A percentile compares a stretch with the other conserved stretches of the same genome.
phyloP scores from a whole-genome alignment of 2,329 filamentous ascomycete genomes.

The Fusarium brachygibbosum region DNA sequence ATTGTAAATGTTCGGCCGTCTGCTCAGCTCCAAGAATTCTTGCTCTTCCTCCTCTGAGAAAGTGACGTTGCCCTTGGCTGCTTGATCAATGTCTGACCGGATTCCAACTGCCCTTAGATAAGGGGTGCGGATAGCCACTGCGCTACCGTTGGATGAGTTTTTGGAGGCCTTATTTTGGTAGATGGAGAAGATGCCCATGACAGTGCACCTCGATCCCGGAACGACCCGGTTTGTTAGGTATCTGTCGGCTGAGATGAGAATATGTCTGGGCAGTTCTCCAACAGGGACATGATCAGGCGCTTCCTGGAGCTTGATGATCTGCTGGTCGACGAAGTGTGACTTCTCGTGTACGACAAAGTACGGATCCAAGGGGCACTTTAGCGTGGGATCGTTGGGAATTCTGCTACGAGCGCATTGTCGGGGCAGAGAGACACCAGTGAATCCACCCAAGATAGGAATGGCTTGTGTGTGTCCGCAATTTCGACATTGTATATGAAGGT shows the following conservation, averaged over 20 bases:
- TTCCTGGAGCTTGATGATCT: too few relatives aligned
- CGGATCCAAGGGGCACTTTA: constrained; percentile 90
- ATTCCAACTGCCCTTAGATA: constrained; percentile 95
- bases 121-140: constrained; percentile 94
- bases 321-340: constrained; percentile 93
- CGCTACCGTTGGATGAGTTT: constrained; percentile 77
- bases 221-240: constrained; percentile 97
- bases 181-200: constrained; percentile 98
- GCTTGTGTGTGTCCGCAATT: constrained; percentile 81
- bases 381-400: constrained; percentile 73
- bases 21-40: constrained; percentile 91
- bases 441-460: constrained; percentile 84
- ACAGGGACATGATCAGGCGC: constrained; percentile 99
- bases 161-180: constrained; percentile 93
- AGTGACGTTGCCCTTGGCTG: constrained; percentile 83
- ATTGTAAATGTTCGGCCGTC: constrained; percentile 90
- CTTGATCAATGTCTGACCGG: constrained; percentile 89
- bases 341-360: constrained; percentile 97
- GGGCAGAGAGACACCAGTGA: constrained; percentile 87
- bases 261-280: constrained; percentile 93
- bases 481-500: constrained; percentile 87
- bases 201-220: constrained; percentile 91
- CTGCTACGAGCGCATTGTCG: constrained; percentile 78
- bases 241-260: constrained; percentile 94
- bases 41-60: constrained; percentile 98